A percentile compares a stretch with the other conserved stretches of the same genome.
These are phyloP conservation scores for Lipomyces lipofer DNA, from an alignment of 805 yeast species.

Conservation along the genomic window DNA sequence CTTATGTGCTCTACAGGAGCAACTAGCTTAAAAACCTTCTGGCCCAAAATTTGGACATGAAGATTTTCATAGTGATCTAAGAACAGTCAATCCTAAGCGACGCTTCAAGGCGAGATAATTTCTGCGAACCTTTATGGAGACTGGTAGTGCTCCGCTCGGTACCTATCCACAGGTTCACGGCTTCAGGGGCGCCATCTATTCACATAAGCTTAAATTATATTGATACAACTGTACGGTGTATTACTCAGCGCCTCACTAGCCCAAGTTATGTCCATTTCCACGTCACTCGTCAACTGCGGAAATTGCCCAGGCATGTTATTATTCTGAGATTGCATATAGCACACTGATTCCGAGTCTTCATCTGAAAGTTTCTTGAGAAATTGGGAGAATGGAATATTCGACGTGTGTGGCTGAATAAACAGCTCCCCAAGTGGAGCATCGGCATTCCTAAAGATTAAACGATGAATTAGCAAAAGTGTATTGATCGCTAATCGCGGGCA, in stretches of 20 bases:
- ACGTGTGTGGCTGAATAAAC: conserved; percentile 40
- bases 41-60: conserved; percentile 41
- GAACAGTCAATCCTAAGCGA: neutral
- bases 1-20: conserved; percentile 37
- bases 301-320: conserved; percentile 39
- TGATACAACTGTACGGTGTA: neutral
- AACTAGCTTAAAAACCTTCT: conserved; percentile 39
- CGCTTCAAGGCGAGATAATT: neutral
- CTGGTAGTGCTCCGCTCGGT: conserved; percentile 34
- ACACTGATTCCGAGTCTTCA: conserved; percentile 14
- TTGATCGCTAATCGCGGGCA: neutral
- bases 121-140: conserved; percentile 29
- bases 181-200: conserved; percentile 36
- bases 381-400: conserved; percentile 32
- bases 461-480: neutral
- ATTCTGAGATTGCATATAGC: conserved; percentile 45
- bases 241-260: conserved; percentile 30
- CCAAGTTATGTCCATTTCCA: conserved; percentile 28
- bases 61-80: conserved; percentile 42
- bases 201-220: no score
- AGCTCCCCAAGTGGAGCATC: conserved; percentile 40
- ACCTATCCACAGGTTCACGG: conserved; percentile 46
- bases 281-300: conserved; percentile 23
- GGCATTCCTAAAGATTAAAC: conserved; percentile 40
- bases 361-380: conserved; percentile 32